Base-by-base conservation (phyloP, 2,329 filamentous ascomycete genomes). In the Cladosporium sp. region DNA sequence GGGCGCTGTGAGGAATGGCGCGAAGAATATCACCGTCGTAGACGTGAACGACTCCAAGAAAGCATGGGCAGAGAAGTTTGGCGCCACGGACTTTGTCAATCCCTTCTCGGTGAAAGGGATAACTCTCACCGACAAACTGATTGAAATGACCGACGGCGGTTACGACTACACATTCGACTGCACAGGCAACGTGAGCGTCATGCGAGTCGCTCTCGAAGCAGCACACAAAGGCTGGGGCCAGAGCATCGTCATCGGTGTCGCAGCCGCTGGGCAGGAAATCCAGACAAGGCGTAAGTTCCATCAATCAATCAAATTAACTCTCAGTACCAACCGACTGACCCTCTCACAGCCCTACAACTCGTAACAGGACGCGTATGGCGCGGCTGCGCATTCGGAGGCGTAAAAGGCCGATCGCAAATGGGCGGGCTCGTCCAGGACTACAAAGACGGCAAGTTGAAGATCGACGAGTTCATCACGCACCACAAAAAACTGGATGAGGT, bases 151-250 rank as follows among this genome's bases (percentile, higher is more conserved):
- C 1, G 94, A 97, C 75, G 93, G 93, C 71, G 94, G 93, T 55
- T 96, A 92, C 78, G 93, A 97, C 83, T 97, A 97, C 84, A 97
- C 94, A 55, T 97, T 97, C 78, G 93, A 97, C 83, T 97, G 93
- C 85, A 97, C 93, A 3, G 93, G 93, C 68, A 97, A 97, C 75
- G 93, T 97, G 61, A 87, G 88, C 72, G 93, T 97, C 63, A 97
- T 96, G 93, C 87, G 93, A 69, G 90, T 92, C 62, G 93, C 93
- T 36, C 87, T 97, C 67, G 93, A 97, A 83, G 93, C 93, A 54
- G 96, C 92, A 84, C 93, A 97, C 85, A 97, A 97, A 87, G 93
- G 93, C 57, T 97, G 93, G 93, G 93, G 93, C 75, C 87, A 97
- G 85, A 94, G 91, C 77, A 96, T 97, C 79, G 87, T 97, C 78